Evolutionary conservation across 768 basidiomycete genomes (phyloP).

Genomic region (Macrolepiota albuminosa): DNA sequence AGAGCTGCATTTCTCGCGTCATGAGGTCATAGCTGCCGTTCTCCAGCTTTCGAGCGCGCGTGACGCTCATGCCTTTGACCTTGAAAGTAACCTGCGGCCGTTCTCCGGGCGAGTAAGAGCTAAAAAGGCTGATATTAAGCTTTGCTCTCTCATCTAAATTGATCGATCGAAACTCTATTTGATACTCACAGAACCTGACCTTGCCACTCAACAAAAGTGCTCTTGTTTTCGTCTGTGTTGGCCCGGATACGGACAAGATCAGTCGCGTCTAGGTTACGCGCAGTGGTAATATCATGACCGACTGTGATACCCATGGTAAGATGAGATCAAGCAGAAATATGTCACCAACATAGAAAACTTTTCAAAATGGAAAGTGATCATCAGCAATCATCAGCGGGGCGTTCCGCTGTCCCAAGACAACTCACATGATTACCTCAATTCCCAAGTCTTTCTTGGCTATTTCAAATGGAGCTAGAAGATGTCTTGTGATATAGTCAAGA

Average conservation of each 20-base stretch:
- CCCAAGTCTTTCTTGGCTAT: neutral
- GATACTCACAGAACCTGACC: constrained; percentile 18
- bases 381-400: neutral
- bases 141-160: neutral
- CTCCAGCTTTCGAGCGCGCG: constrained; percentile 12
- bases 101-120: constrained; percentile 16
- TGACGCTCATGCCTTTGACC: constrained; percentile 18
- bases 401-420: neutral
- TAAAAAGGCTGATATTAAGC: neutral
- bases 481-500: neutral
- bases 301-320: neutral
- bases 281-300: neutral
- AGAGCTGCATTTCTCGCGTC: constrained; percentile 16
- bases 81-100: constrained; percentile 15
- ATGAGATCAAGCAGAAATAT: neutral
- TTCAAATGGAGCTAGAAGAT: neutral
- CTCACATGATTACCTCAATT: neutral
- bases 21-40: constrained; percentile 17
- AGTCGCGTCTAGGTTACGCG: neutral
- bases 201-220: constrained; percentile 13
- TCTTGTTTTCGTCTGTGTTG: constrained; percentile 13
- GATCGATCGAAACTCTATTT: neutral
- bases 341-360: neutral
- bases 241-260: constrained; percentile 18
- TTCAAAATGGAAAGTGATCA: neutral